These are phyloP conservation scores for Eucalyptus sp. DNA, from an alignment of 345 rosid species.

Conservation along the genomic window DNA sequence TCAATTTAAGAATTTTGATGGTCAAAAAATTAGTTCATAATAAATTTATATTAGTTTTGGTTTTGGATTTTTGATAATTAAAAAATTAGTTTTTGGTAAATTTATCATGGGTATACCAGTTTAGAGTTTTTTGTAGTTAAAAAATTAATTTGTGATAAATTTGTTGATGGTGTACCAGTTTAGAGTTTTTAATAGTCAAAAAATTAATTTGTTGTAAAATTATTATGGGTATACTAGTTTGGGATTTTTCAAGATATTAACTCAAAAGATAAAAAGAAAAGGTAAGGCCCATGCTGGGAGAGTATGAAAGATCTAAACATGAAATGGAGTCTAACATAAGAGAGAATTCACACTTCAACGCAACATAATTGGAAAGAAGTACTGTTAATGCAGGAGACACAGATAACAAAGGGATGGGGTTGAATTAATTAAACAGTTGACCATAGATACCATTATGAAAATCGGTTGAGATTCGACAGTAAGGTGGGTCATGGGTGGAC, in stretches of 20 bases:
- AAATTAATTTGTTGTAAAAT: too few relatives aligned
- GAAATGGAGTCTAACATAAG: neutral
- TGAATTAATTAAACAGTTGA: neutral
- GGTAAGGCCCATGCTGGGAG: neutral
- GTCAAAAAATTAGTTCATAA: too few relatives aligned
- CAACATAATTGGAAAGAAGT: neutral
- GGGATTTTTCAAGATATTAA: too few relatives aligned
- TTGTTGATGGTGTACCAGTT: too few relatives aligned
- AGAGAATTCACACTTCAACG: neutral
- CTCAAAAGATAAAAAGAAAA: neutral
- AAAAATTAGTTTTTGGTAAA: too few relatives aligned
- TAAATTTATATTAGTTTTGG: too few relatives aligned
- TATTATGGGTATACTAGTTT: fast-evolving
- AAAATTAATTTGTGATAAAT: too few relatives aligned
- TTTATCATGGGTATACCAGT: fast-evolving
- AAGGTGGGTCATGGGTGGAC: neutral
- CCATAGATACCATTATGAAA: neutral
- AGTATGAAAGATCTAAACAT: neutral
- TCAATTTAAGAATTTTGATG: fast-evolving
- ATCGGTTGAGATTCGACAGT: neutral
- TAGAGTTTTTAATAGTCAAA: too few relatives aligned
- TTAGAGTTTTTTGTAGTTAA: too few relatives aligned
- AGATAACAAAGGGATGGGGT: neutral
- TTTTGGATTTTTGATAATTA: too few relatives aligned
- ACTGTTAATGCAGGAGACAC: neutral